These are phyloP conservation scores for Lanmaoa rubissima DNA, from an alignment of 768 basidiomycete genomes.

Conservation along the genomic window DNA sequence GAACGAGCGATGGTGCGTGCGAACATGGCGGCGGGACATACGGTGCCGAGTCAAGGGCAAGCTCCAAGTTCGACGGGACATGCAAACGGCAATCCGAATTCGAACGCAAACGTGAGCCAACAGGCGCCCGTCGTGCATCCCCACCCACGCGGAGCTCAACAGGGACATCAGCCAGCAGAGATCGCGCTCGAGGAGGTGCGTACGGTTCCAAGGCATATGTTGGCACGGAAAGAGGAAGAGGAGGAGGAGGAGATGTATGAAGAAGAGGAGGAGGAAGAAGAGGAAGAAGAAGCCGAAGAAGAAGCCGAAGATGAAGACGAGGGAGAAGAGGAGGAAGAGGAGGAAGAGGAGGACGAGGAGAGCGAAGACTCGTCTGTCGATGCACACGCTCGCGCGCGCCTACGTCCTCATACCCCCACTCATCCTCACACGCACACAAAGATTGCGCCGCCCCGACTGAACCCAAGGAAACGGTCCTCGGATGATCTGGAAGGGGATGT, in stretches of 20 bases:
- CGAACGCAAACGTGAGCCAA: slow-evolving; percentile 1
- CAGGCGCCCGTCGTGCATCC: slow-evolving; percentile 3
- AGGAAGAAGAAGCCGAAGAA: slow-evolving; percentile 26
- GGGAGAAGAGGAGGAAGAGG: slow-evolving; percentile 32
- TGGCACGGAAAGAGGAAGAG: slow-evolving; percentile 30
- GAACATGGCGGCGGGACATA: slow-evolving; percentile 42
- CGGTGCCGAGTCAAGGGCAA: slow-evolving; percentile 30
- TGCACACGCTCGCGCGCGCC: slow-evolving; percentile 3
- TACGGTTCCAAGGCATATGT: slow-evolving; percentile 14
- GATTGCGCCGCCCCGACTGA: slow-evolving; percentile 10
- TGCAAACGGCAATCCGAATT: background rate
- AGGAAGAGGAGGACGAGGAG: slow-evolving; percentile 36
- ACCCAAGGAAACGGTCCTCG: slow-evolving; percentile 37
- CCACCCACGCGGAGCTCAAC: slow-evolving; percentile 7
- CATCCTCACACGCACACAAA: slow-evolving; percentile 6
- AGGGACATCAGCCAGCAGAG: slow-evolving; percentile 15
- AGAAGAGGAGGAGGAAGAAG: slow-evolving; percentile 29
- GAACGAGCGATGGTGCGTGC: slow-evolving; percentile 60
- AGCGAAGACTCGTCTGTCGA: slow-evolving; percentile 24
- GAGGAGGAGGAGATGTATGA: slow-evolving; percentile 25
- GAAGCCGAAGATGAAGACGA: slow-evolving; percentile 20
- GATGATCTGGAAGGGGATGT: slow-evolving; percentile 36
- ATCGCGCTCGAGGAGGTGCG: slow-evolving; percentile 29
- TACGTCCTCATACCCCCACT: slow-evolving; percentile 3
- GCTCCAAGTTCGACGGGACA: slow-evolving; percentile 8